phyloP scores from a whole-genome alignment of 1,284 basidiomycete species.

The Heterobasidion parviporum region DNA sequence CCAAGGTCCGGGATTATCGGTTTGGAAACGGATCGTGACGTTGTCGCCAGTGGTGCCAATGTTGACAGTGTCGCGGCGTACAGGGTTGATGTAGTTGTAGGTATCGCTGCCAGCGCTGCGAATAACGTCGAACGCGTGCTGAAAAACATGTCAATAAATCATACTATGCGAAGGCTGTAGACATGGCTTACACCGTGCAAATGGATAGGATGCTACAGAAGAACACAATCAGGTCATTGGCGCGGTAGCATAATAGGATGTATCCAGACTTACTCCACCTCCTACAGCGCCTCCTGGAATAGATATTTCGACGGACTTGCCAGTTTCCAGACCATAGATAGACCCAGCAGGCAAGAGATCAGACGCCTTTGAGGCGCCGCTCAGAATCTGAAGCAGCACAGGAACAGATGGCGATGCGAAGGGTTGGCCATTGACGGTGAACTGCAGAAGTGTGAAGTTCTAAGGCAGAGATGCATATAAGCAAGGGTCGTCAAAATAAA shows the following conservation, averaged over 20 bases:
- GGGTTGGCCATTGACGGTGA: slow-evolving; percentile 19
- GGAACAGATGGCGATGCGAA: slow-evolving; percentile 22
- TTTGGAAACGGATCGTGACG: slow-evolving; percentile 22
- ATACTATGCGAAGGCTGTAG: background rate
- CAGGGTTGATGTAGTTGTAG: slow-evolving; percentile 32
- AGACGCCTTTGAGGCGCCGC: slow-evolving; percentile 20
- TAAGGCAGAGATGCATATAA: background rate
- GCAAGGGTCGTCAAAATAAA: background rate
- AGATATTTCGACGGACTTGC: slow-evolving; percentile 27
- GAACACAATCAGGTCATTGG: too few relatives aligned
- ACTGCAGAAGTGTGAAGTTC: slow-evolving; percentile 6
- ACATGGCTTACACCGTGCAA: slow-evolving; percentile 24
- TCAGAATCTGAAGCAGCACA: slow-evolving; percentile 29
- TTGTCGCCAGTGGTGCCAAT: slow-evolving; percentile 15
- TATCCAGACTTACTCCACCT: slow-evolving; percentile 14
- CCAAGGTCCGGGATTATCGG: slow-evolving; percentile 41
- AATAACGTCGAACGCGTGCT: slow-evolving; percentile 21
- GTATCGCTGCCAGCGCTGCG: slow-evolving; percentile 16
- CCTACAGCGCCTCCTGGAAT: slow-evolving; percentile 21
- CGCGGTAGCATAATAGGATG: background rate
- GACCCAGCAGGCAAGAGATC: slow-evolving; percentile 23
- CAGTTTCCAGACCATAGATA: slow-evolving; percentile 20
- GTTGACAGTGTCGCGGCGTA: slow-evolving; percentile 18
- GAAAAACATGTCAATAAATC: background rate
- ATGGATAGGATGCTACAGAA: slow-evolving; percentile 28